Evolutionary conservation across 1,284 basidiomycete genomes (phyloP).

Genomic region (Ganoderma leucocontextum): DNA sequence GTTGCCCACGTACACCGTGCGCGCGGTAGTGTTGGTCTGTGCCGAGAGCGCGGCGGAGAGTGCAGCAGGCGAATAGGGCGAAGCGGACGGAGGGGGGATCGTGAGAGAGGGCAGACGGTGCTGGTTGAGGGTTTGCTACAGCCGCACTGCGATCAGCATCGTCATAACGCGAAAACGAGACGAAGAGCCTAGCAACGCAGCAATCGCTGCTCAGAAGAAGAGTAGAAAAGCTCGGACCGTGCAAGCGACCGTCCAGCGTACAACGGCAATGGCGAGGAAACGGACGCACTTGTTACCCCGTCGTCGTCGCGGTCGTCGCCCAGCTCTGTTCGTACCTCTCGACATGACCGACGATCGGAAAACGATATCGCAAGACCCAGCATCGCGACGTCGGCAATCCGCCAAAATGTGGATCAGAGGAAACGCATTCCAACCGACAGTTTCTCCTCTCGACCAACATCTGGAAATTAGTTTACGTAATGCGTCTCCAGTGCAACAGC

Average conservation of each 20-base stretch:
- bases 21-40: conserved; percentile 70
- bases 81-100: conserved; percentile 61
- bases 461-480: conserved; percentile 15
- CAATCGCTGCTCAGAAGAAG: background rate
- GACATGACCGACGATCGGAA: background rate
- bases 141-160: background rate
- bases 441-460: background rate
- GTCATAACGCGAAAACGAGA: background rate
- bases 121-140: conserved; percentile 49
- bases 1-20: conserved; percentile 98
- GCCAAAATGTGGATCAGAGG: conserved; percentile 20
- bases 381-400: conserved; percentile 8
- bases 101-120: conserved; percentile 69
- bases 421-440: conserved; percentile 11
- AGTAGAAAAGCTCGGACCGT: background rate
- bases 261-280: conserved; percentile 9
- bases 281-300: conserved; percentile 9
- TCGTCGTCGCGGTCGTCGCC: background rate
- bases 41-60: conserved; percentile 71
- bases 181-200: conserved; percentile 7
- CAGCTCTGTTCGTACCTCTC: background rate
- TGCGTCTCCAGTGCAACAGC: conserved; percentile 4
- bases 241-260: background rate
- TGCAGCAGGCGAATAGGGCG: conserved; percentile 76
- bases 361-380: background rate